phyloP scores from a whole-genome alignment of 2,329 filamentous ascomycete genomes.

The Penicillium sp. region DNA sequence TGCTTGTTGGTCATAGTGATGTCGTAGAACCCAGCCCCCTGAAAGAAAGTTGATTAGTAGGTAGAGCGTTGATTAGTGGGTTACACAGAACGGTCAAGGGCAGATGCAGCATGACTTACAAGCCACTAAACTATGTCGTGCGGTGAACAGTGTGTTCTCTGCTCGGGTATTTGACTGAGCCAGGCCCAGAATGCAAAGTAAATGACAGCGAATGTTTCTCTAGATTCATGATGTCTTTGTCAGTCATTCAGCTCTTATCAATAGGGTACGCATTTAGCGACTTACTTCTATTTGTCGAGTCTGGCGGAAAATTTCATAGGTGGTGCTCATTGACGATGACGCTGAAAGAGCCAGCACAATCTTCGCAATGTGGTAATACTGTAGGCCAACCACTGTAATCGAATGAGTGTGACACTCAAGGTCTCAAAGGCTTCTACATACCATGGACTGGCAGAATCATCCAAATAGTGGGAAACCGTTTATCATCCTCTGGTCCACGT shows the following conservation, averaged over 20 bases:
- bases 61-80: background rate
- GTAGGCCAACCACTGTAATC: conserved; percentile 34
- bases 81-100: too few species aligned
- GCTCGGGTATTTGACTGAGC: conserved; percentile 30
- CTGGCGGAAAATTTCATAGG: conserved; percentile 24
- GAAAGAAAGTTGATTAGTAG: background rate
- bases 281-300: conserved; percentile 28
- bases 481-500: conserved; percentile 20
- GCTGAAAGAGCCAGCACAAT: conserved; percentile 30
- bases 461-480: conserved; percentile 33
- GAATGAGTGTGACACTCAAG: background rate
- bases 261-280: background rate
- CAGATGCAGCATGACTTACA: conserved; percentile 20
- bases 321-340: conserved; percentile 9
- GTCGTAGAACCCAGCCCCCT: conserved; percentile 33
- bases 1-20: conserved; percentile 27
- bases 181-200: conserved; percentile 28
- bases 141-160: conserved; percentile 32
- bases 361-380: conserved; percentile 40
- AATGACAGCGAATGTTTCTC: conserved; percentile 26
- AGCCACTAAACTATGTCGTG: conserved; percentile 29
- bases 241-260: background rate
- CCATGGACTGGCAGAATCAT: conserved; percentile 37
- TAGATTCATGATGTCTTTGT: background rate
- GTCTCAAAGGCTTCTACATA: background rate